Evolutionary conservation across 106 monocot genomes (phyloP).

Genomic region (Dioscorea alata): DNA sequence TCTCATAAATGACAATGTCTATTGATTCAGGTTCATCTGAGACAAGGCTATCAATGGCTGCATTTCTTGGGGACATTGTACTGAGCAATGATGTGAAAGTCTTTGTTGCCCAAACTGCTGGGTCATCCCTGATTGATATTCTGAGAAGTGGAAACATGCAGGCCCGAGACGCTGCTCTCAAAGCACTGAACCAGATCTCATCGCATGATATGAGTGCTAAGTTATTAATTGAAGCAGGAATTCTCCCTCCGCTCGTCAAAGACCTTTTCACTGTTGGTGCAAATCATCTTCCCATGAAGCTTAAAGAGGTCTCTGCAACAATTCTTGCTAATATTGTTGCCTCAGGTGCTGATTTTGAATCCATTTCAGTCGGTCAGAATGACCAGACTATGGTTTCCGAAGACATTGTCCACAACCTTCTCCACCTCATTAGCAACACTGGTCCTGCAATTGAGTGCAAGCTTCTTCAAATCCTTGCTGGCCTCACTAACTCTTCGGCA

Average conservation of each 20-base stretch:
- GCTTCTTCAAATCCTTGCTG: conserved; percentile 84
- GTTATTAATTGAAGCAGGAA: conserved; percentile 51
- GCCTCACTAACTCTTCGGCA: conserved; percentile 56
- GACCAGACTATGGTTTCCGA: conserved; percentile 74
- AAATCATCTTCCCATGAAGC: conserved; percentile 59
- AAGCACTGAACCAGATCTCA: conserved; percentile 68
- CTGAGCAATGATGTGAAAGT: conserved; percentile 75
- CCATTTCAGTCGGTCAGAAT: conserved; percentile 51
- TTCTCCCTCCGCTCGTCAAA: conserved; percentile 64
- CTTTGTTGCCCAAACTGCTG: conserved; percentile 62
- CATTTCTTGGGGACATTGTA: conserved; percentile 64
- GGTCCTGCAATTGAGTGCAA: conserved; percentile 88
- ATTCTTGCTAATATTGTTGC: conserved; percentile 57
- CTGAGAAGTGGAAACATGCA: conserved; percentile 61
- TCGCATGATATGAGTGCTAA: conserved; percentile 60
- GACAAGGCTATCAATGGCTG: conserved; percentile 61
- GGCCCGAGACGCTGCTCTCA: conserved; percentile 60
- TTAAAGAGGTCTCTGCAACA: conserved; percentile 71
- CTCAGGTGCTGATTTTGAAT: conserved; percentile 50
- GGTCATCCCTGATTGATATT: conserved; percentile 57
- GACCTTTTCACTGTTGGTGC: conserved; percentile 58
- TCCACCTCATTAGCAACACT: conserved; percentile 93
- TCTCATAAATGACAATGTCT: neutral
- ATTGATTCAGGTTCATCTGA: conserved; percentile 43
- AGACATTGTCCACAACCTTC: conserved; percentile 74